Evolutionary conservation across 768 basidiomycete species (phyloP).

Genomic region (Mycena galericulata): DNA sequence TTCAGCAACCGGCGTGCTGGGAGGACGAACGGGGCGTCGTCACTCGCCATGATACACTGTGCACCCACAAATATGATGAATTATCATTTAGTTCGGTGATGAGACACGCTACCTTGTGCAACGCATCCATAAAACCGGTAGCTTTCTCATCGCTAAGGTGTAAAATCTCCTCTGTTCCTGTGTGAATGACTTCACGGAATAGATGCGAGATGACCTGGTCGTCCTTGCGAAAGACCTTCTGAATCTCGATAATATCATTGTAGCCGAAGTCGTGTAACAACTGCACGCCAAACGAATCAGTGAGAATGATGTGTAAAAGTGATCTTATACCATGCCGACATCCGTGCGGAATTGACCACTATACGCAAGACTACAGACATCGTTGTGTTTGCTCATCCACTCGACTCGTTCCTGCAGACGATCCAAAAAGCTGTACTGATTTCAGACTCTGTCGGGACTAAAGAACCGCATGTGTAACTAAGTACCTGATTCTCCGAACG

Average conservation of each 20-base stretch:
- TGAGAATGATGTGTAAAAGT: conserved; percentile 1
- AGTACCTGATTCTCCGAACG: conserved; percentile 7
- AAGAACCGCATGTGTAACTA: conserved; percentile 1
- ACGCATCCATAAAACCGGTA: conserved; percentile 5
- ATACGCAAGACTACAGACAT: conserved; percentile 6
- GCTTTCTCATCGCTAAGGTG: conserved; percentile 8
- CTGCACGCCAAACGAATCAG: conserved; percentile 6
- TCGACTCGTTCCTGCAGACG: conserved; percentile 9
- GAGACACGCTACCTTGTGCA: conserved; percentile 15
- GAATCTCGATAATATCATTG: not conserved
- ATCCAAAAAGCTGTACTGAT: not conserved
- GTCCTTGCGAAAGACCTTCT: not conserved
- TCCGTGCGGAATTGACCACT: conserved; percentile 2
- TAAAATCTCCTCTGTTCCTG: conserved; percentile 12
- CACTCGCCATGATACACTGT: conserved; percentile 6
- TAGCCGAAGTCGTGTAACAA: conserved; percentile 10
- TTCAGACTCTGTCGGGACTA: conserved; percentile 3
- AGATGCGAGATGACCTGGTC: not conserved
- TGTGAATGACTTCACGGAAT: conserved; percentile 6
- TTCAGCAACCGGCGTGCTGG: conserved; percentile 3
- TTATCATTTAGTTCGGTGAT: conserved; percentile 2
- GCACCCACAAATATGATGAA: not conserved
- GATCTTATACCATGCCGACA: conserved; percentile 1
- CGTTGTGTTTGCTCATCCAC: conserved; percentile 15
- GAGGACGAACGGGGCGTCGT: conserved; percentile 1